These are phyloP conservation scores for Monosporascus sp. DNA, from an alignment of 2,329 filamentous ascomycete species.

Conservation along the genomic window DNA sequence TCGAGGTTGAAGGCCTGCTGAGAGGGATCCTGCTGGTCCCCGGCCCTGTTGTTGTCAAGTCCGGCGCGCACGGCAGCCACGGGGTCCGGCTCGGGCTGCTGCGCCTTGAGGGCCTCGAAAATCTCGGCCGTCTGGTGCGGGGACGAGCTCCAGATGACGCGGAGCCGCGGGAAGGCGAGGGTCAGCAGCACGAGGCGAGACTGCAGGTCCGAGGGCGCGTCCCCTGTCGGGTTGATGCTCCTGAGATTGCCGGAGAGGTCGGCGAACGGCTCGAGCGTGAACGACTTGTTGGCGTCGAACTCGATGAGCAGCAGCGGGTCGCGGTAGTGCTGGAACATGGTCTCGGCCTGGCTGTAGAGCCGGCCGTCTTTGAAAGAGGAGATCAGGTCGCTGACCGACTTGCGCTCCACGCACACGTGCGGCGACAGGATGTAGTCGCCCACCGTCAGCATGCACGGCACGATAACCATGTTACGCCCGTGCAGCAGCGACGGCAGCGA, in stretches of 20 bases:
- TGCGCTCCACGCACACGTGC: conserved; percentile 88
- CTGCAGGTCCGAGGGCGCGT: conserved; percentile 71
- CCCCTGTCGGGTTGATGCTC: conserved; percentile 55
- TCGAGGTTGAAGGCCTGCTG: conserved; percentile 73
- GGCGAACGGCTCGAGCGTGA: conserved; percentile 81
- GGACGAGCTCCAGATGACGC: conserved; percentile 89
- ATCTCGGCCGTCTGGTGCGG: conserved; percentile 98
- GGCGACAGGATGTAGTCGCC: conserved; percentile 94
- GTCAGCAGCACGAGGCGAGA: conserved; percentile 89
- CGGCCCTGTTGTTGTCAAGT: conserved; percentile 58
- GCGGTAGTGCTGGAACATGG: conserved; percentile 92
- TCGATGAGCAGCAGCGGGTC: conserved; percentile 90
- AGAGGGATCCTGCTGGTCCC: conserved; percentile 39
- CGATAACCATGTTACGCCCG: conserved; percentile 78
- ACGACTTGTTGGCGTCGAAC: conserved; percentile 95
- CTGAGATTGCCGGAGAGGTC: conserved; percentile 59
- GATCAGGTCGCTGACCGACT: conserved; percentile 87
- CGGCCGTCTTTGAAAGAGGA: conserved; percentile 88
- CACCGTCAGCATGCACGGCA: conserved; percentile 93
- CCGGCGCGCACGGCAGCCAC: conserved; percentile 80
- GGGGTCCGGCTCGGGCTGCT: conserved; percentile 86
- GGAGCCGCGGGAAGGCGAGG: conserved; percentile 81
- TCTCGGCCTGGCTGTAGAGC: conserved; percentile 85
- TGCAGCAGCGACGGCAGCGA: conserved; percentile 88
- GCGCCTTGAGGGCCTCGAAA: conserved; percentile 87